Conservation (phyloP, 2,329 filamentous ascomycete genomes). For the Teratosphaeria viscida region DNA sequence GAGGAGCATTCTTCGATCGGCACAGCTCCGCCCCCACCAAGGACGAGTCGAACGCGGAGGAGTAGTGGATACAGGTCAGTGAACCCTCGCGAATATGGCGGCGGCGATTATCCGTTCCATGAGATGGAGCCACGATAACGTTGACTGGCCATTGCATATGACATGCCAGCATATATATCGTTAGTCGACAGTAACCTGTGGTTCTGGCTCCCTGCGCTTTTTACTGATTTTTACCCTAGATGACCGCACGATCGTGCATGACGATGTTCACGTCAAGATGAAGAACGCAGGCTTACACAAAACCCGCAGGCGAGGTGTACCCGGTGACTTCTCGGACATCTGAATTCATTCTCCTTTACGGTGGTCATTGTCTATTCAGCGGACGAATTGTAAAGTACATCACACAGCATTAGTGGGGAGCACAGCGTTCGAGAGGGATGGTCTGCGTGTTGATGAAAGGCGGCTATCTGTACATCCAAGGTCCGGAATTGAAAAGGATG, state of each 20-base stretch:
- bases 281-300: constrained; percentile 7
- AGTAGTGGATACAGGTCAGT: constrained; percentile 40
- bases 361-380: background rate
- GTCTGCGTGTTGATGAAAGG: background rate
- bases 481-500: background rate
- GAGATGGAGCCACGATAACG: background rate
- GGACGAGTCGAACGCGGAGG: constrained; percentile 29
- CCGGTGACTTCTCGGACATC: constrained; percentile 12
- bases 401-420: background rate
- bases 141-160: constrained; percentile 1
- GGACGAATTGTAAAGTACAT: constrained; percentile 3
- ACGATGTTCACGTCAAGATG: constrained; percentile 1
- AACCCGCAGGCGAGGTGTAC: constrained; percentile 8
- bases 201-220: background rate
- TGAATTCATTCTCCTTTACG: constrained; percentile 2
- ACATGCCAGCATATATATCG: background rate
- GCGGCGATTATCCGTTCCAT: constrained; percentile 18
- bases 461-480: background rate
- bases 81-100: constrained; percentile 31
- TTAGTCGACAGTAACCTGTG: background rate
- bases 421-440: background rate
- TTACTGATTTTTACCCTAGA: constrained; percentile 1
- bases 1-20: constrained; percentile 43
- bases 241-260: constrained; percentile 1
- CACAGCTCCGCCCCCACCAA: constrained; percentile 25